phyloP scores from a whole-genome alignment of 345 rosid species.

The Lepidium aucheri region DNA sequence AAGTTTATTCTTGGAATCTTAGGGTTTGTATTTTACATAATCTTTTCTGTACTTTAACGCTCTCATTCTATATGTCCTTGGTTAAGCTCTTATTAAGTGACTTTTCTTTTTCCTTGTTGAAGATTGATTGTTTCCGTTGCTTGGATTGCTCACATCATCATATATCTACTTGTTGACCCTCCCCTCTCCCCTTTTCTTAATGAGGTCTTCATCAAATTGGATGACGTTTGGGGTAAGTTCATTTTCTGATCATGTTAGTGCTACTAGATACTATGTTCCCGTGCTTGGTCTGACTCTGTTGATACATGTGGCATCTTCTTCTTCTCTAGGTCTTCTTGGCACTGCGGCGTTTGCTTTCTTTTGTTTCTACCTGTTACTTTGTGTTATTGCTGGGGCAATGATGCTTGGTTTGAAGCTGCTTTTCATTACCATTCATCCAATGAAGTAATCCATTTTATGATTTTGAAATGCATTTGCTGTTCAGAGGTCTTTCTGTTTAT shows the following conservation, averaged over 20 bases:
- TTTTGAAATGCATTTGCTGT: not conserved
- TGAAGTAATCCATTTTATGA: slow-evolving; percentile 55
- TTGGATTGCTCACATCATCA: slow-evolving; percentile 87
- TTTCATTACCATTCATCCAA: slow-evolving; percentile 87
- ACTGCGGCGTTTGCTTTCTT: slow-evolving; percentile 93
- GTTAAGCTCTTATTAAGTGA: not conserved
- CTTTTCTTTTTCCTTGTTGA: not conserved
- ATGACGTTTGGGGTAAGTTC: slow-evolving; percentile 79
- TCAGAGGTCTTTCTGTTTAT: not conserved
- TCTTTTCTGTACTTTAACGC: not conserved
- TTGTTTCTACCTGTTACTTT: slow-evolving; percentile 92
- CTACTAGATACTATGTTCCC: not conserved
- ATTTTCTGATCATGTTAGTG: not conserved
- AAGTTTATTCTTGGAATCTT: slow-evolving; percentile 71
- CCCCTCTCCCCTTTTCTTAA: slow-evolving; percentile 87
- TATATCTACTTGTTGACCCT: slow-evolving; percentile 70
- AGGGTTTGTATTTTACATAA: slow-evolving; percentile 50
- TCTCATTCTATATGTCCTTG: not conserved
- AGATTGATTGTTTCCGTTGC: slow-evolving; percentile 95
- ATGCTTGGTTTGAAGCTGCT: slow-evolving; percentile 94
- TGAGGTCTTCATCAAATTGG: slow-evolving; percentile 94
- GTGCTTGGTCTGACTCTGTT: not conserved
- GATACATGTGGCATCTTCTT: not conserved
- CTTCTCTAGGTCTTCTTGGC: slow-evolving; percentile 77
- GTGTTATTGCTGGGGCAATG: slow-evolving; percentile 96